Percentiles rank a stretch among this genome's conserved stretches.
Evolutionary conservation across 495 filamentous ascomycete species (phyloP).

Genomic region (Aspergillus heteromorphus): DNA sequence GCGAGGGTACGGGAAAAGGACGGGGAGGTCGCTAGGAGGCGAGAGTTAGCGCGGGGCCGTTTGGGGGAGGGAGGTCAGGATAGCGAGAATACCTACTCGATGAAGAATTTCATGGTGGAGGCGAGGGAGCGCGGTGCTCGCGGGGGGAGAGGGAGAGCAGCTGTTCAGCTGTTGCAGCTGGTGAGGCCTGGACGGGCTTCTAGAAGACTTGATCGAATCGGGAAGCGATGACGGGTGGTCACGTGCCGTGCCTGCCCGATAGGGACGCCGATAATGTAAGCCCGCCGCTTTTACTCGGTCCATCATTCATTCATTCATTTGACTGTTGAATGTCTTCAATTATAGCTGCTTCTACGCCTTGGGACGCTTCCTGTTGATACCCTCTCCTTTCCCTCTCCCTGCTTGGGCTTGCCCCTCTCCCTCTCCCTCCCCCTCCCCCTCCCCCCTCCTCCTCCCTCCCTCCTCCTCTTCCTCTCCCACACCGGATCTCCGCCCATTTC

Average conservation of each 20-base stretch:
- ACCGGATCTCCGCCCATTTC: constrained; percentile 14
- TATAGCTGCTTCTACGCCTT: background rate
- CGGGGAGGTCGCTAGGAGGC: constrained; percentile 67
- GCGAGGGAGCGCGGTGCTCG: constrained; percentile 23
- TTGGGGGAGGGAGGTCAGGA: background rate
- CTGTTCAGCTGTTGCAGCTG: constrained; percentile 11
- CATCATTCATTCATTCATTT: too few species aligned
- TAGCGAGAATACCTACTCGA: constrained; percentile 59
- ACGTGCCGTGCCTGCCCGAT: constrained; percentile 35
- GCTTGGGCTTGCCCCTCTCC: background rate
- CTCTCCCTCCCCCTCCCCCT: background rate
- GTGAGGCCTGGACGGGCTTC: constrained; percentile 3
- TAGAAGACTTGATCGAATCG: constrained; percentile 28
- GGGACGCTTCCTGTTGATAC: background rate
- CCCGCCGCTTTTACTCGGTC: background rate
- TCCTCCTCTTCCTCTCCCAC: too few species aligned
- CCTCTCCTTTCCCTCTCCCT: background rate
- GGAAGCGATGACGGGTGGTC: constrained; percentile 36
- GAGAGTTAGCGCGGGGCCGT: constrained; percentile 6
- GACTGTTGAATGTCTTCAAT: too few species aligned
- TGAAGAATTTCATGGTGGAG: constrained; percentile 89
- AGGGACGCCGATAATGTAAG: constrained; percentile 23
- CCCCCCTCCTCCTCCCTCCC: background rate
- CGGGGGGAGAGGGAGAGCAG: background rate
- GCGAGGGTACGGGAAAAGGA: constrained; percentile 94